Percentiles rank a stretch among this genome's conserved stretches.
Conservation (phyloP, 805 yeast genomes). For the Barnettozyma populi region DNA sequence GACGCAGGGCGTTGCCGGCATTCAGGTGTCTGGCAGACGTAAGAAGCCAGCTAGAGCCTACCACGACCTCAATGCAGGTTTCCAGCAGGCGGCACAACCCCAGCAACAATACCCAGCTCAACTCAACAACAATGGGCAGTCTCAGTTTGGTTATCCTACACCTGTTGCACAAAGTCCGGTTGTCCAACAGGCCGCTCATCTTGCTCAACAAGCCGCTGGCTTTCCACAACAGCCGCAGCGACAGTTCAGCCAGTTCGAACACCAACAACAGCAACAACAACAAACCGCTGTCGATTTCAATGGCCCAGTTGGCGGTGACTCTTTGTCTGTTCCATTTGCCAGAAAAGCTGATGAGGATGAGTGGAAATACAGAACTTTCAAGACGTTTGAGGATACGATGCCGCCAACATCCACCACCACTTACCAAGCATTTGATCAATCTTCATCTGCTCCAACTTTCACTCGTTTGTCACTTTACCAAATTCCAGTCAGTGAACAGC, state of each 20-base stretch:
- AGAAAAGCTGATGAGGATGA: slow-evolving; percentile 19
- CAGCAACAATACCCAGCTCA: not conserved
- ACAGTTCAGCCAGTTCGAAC: slow-evolving; percentile 3
- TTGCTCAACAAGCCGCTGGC: not conserved
- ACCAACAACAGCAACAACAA: slow-evolving; percentile 1
- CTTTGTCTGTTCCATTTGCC: slow-evolving; percentile 15
- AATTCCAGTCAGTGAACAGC: slow-evolving; percentile 67
- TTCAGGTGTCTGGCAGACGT: slow-evolving; percentile 14
- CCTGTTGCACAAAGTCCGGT: not conserved
- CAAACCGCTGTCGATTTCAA: not conserved
- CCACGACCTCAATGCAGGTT: slow-evolving; percentile 13
- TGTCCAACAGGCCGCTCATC: not conserved
- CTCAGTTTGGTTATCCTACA: not conserved
- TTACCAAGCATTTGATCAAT: slow-evolving; percentile 71
- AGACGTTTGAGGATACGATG: slow-evolving; percentile 67
- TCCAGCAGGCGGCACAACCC: not conserved
- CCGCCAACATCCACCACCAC: slow-evolving; percentile 78
- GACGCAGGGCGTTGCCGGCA: slow-evolving; percentile 11
- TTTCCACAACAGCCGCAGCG: slow-evolving; percentile 1
- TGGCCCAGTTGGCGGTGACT: slow-evolving; percentile 7
- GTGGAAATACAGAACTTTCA: slow-evolving; percentile 39
- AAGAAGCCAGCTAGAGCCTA: slow-evolving; percentile 24
- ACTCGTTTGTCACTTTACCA: slow-evolving; percentile 76
- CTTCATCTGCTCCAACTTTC: slow-evolving; percentile 75
- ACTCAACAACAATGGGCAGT: not conserved